Percentiles rank a stretch among this genome's conserved stretches.
Evolutionary conservation across 331 rosid species (phyloP).

Genomic region (Quercus lobata): DNA sequence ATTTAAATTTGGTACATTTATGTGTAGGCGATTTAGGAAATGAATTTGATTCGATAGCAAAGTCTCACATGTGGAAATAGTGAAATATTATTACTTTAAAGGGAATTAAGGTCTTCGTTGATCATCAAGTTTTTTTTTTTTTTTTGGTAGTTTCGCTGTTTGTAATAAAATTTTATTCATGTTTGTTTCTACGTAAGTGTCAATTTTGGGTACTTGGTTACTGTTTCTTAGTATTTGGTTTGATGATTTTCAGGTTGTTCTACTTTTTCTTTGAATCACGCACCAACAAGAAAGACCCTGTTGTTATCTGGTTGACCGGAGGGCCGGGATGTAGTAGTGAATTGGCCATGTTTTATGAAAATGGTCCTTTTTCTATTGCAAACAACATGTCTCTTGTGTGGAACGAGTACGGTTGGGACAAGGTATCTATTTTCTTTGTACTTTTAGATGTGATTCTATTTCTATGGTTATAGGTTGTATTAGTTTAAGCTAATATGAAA

Average conservation of each 20-base stretch:
- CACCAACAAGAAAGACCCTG: slow-evolving; percentile 68
- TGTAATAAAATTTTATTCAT: neutral
- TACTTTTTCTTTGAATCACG: slow-evolving; percentile 91
- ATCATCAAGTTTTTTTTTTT: too few species aligned
- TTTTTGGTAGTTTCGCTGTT: neutral
- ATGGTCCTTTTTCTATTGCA: slow-evolving; percentile 84
- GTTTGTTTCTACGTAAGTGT: neutral
- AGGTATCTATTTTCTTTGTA: slow-evolving; percentile 37
- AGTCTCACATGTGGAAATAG: neutral
- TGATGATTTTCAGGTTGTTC: slow-evolving; percentile 67
- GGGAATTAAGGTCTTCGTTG: neutral
- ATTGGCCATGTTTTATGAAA: slow-evolving; percentile 89
- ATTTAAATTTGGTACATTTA: neutral
- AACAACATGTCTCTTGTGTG: slow-evolving; percentile 82
- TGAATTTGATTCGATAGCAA: neutral
- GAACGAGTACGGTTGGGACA: slow-evolving; percentile 95
- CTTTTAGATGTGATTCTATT: neutral
- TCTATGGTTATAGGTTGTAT: slow-evolving; percentile 2
- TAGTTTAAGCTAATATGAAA: neutral
- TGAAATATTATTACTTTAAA: neutral
- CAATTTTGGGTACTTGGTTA: neutral
- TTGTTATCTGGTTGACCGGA: slow-evolving; percentile 97
- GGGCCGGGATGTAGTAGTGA: slow-evolving; percentile 99
- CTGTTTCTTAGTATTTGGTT: slow-evolving; percentile 11
- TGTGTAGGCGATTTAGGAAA: neutral